Percentiles rank a stretch among this genome's conserved stretches.
These are phyloP conservation scores for Pholiota adiposa DNA, from an alignment of 1,284 basidiomycete species.

Conservation along the genomic window DNA sequence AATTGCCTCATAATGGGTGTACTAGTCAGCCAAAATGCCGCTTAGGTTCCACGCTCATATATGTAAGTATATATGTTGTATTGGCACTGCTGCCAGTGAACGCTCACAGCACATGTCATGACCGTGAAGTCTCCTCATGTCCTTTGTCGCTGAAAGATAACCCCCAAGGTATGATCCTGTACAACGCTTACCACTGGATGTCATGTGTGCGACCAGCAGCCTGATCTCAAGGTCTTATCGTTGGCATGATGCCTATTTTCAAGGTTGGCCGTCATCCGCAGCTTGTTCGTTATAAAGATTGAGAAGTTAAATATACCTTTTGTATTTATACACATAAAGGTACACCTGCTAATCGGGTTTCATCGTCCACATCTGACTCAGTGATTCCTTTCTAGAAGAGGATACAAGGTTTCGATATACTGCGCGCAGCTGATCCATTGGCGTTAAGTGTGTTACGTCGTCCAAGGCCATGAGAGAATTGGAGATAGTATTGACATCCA, in stretches of 20 bases:
- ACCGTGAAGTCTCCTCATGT: too few species aligned
- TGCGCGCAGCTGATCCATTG: conserved; percentile 1
- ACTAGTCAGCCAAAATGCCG: too few species aligned
- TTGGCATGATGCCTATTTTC: neutral
- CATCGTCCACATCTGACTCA: neutral
- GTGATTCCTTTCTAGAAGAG: neutral
- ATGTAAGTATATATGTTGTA: too few species aligned
- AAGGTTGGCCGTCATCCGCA: neutral
- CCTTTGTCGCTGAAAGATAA: too few species aligned
- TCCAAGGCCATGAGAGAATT: conserved; percentile 5
- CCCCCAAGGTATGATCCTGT: neutral
- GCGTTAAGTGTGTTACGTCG: neutral
- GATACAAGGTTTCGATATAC: neutral
- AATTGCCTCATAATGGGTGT: too few species aligned
- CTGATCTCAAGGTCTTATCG: neutral
- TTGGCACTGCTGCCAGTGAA: too few species aligned
- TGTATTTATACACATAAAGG: neutral
- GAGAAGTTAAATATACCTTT: neutral
- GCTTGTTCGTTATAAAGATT: neutral
- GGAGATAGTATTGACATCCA: conserved; percentile 1
- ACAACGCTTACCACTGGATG: neutral
- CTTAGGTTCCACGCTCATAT: too few species aligned
- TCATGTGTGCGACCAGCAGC: neutral
- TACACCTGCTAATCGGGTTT: neutral
- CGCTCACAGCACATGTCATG: neutral